A percentile compares a stretch with the other conserved stretches of the same genome.
Conservation (phyloP, 148 eudicot genomes). For the Linanthus parryae region DNA sequence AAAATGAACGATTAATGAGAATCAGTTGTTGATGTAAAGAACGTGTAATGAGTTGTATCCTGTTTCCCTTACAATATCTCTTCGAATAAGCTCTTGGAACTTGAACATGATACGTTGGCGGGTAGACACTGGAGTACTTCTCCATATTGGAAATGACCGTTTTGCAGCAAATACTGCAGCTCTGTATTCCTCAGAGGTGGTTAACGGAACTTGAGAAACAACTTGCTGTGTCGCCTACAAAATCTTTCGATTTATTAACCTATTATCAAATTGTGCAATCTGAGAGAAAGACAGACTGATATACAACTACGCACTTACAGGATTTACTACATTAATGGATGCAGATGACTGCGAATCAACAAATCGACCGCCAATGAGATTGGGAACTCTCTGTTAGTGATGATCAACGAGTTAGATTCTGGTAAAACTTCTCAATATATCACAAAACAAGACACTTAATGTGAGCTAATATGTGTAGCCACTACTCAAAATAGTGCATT, state of each 20-base stretch:
- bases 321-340: slow-evolving; percentile 54
- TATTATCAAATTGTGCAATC: neutral
- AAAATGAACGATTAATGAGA: neutral
- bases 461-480: neutral
- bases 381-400: slow-evolving; percentile 39
- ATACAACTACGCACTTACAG: slow-evolving; percentile 33
- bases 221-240: slow-evolving; percentile 69
- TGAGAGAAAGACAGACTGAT: neutral
- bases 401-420: neutral
- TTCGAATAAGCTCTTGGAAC: slow-evolving; percentile 55
- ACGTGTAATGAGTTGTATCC: neutral
- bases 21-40: neutral
- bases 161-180: slow-evolving; percentile 66
- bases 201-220: slow-evolving; percentile 62
- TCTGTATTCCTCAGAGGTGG: slow-evolving; percentile 53
- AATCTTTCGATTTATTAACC: slow-evolving; percentile 3
- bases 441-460: neutral
- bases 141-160: slow-evolving; percentile 58
- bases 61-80: slow-evolving; percentile 49
- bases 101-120: slow-evolving; percentile 61
- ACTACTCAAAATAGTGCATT: neutral
- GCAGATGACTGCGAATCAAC: slow-evolving; percentile 42
- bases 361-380: slow-evolving; percentile 60
- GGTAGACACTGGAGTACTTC: slow-evolving; percentile 40
- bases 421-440: neutral